phyloP scores from a whole-genome alignment of 1,284 basidiomycete species.

The Malassezia psittaci region DNA sequence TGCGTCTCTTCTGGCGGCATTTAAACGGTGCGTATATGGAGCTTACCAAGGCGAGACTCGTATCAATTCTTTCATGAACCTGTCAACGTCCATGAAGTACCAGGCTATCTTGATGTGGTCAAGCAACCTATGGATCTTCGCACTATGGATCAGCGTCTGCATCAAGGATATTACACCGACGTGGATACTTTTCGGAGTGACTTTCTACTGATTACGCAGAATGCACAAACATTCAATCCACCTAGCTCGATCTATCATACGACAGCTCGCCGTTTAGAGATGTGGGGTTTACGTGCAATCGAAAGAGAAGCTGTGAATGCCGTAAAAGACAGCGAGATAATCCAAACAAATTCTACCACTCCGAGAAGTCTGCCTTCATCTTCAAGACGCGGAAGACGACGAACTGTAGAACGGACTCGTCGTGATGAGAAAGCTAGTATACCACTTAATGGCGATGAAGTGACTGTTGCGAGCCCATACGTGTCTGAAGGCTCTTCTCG shows the following conservation, averaged over 20 bases:
- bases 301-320: conserved; percentile 32
- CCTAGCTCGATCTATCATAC: conserved; percentile 37
- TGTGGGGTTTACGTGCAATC: conserved; percentile 36
- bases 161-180: conserved; percentile 22
- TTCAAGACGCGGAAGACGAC: background rate
- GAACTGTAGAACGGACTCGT: background rate
- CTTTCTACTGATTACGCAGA: conserved; percentile 35
- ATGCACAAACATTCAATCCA: conserved; percentile 42
- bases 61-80: conserved; percentile 71
- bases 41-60: conserved; percentile 61
- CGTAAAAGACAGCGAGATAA: conserved; percentile 24
- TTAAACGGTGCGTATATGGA: conserved; percentile 4
- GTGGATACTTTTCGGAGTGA: conserved; percentile 35
- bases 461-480: background rate
- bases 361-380: background rate
- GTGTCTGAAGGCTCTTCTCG: background rate
- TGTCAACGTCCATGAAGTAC: conserved; percentile 59
- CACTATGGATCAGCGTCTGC: conserved; percentile 55
- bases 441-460: background rate
- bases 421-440: background rate
- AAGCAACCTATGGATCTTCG: conserved; percentile 71
- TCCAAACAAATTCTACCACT: background rate
- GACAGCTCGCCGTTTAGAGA: conserved; percentile 32
- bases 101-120: conserved; percentile 61
- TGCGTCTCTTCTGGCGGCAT: conserved; percentile 1